A percentile compares a stretch with the other conserved stretches of the same genome.
Evolutionary conservation across 1,139 yeast genomes (phyloP).

Genomic region (Debaryomycetaceae sp.): DNA sequence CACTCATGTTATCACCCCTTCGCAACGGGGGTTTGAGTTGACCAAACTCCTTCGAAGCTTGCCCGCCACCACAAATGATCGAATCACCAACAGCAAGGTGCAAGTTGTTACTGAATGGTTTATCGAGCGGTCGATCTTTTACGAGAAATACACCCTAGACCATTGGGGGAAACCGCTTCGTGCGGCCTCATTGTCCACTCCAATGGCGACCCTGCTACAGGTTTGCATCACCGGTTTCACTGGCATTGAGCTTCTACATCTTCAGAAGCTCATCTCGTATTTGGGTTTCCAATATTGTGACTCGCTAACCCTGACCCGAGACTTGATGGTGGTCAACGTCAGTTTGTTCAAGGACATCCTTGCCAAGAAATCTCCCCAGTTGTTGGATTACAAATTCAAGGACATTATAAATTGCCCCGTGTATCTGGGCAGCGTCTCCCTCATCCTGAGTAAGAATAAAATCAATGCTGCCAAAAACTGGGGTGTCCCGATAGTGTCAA

Average conservation of each 20-base stretch:
- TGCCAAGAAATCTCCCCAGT: slow-evolving; percentile 33
- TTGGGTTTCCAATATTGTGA: slow-evolving; percentile 49
- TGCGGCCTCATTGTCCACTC: slow-evolving; percentile 11
- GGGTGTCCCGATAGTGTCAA: slow-evolving; percentile 53
- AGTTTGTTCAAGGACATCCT: slow-evolving; percentile 40
- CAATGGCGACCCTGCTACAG: slow-evolving; percentile 26
- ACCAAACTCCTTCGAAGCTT: slow-evolving; percentile 22
- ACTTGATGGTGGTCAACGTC: slow-evolving; percentile 60
- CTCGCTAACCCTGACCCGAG: slow-evolving; percentile 52
- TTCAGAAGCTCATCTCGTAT: slow-evolving; percentile 56
- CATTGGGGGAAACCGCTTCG: slow-evolving; percentile 69
- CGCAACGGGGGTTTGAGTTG: slow-evolving; percentile 27
- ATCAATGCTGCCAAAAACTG: slow-evolving; percentile 54
- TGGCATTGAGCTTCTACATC: slow-evolving; percentile 77
- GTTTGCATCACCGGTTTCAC: slow-evolving; percentile 76
- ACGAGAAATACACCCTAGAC: slow-evolving; percentile 51
- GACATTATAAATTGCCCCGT: slow-evolving; percentile 35
- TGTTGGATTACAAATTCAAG: slow-evolving; percentile 31
- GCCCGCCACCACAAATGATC: slow-evolving; percentile 18
- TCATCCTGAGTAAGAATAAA: slow-evolving; percentile 47
- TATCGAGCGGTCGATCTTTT: slow-evolving; percentile 71
- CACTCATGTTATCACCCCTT: slow-evolving; percentile 41
- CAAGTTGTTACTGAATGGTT: slow-evolving; percentile 75
- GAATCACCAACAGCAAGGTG: slow-evolving; percentile 21
- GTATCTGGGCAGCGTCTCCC: slow-evolving; percentile 29